Evolutionary conservation across 169 alveolate species (phyloP).

Genomic region (Eimeria praecox): DNA sequence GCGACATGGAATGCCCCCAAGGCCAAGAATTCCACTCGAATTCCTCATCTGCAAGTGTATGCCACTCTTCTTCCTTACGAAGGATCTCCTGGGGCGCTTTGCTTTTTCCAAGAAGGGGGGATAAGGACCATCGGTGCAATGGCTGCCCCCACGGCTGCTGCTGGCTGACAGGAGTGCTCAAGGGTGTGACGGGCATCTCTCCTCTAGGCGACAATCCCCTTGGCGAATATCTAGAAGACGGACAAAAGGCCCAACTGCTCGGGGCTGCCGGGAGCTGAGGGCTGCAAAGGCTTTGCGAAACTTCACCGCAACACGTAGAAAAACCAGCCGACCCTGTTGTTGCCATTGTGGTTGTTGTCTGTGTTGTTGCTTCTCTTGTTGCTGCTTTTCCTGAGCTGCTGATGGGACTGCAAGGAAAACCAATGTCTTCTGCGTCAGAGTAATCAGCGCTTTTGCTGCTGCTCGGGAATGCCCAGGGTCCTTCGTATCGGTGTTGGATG

Average conservation of each 20-base stretch:
- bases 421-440: not conserved
- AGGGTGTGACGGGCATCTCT: not conserved
- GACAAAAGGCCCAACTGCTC: not conserved
- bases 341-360: not conserved
- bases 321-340: not conserved
- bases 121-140: not conserved
- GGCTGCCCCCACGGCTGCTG: conserved; percentile 10
- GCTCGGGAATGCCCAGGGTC: not conserved
- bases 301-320: not conserved
- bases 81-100: not conserved
- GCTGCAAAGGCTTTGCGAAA: not conserved
- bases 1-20: conserved; percentile 8
- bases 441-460: conserved; percentile 15
- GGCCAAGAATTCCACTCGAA: conserved; percentile 57
- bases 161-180: not conserved
- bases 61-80: conserved; percentile 3
- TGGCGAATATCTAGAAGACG: not conserved
- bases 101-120: not conserved
- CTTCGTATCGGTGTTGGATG: not conserved
- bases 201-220: not conserved
- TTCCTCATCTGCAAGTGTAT: not conserved
- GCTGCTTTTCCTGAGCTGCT: not conserved
- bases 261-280: not conserved
- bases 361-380: conserved; percentile 5
- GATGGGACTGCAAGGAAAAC: not conserved